Evolutionary conservation across 768 basidiomycete genomes (phyloP), one percentile per base, ranked within the genome.

Genomic region (Ramaria rubella): DNA sequence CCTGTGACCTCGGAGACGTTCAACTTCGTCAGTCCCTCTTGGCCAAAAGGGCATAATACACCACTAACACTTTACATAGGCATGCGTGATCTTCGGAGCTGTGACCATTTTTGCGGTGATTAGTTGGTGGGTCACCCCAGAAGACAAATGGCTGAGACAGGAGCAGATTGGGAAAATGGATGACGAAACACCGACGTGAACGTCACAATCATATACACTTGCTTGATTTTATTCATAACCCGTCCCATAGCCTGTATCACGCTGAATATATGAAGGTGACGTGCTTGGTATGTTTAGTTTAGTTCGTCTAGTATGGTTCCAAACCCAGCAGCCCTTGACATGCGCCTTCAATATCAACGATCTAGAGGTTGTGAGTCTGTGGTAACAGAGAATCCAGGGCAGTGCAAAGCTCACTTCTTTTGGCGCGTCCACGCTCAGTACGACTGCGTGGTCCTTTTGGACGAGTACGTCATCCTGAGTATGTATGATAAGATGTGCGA

Each of bases 11-110:
- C 85, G 0, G 69, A 80, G 58, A 85, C 78, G 1, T 91, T 94
- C 76, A 95, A 95, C 70, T 94, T 90, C 64, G 90, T 90, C 59
- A 70, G 86, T 77, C 1, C 40, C n/a, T n/a, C n/a, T n/a, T n/a
- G n/a, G n/a, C n/a, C n/a, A n/a, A n/a, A n/a, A 42, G 36, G 7
- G 9, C 14, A n/a, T 27, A 27, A 45, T 11, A 52, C 58, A 36
- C 33, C 33, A 58, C 21, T 55, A 44, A 40, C 15, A 55, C 24
- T 19, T 59, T 6, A 15, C 26, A 42, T 49, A 90, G 87, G 83
- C 88, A 6, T 72, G 75, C 49, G 87, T 89, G 43, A 93, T 94
- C 59, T 86, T 93, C 62, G 88, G 81, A 9, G 73, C 78, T 17
- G 83, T 91, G 58, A 88, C 90, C 2, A 73, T 94, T 59, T 86